These are phyloP conservation scores for Geotrichum macrosporum DNA, from an alignment of 1,139 yeast genomes.

Conservation along the genomic window DNA sequence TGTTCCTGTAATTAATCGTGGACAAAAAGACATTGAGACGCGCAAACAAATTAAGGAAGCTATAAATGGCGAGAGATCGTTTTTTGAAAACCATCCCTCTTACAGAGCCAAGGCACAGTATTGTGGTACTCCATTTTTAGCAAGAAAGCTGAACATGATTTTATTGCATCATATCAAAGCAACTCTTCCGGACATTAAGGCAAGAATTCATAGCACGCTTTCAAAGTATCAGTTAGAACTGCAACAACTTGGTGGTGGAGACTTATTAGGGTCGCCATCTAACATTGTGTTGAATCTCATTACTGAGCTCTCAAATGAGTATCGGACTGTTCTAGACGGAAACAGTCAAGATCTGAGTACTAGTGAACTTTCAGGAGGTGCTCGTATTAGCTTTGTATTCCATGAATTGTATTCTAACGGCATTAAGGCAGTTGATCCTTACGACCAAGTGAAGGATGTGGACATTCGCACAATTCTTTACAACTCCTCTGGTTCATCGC, in stretches of 20 bases:
- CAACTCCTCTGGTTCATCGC: slow-evolving; percentile 94
- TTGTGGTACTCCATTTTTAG: slow-evolving; percentile 96
- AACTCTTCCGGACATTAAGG: slow-evolving; percentile 91
- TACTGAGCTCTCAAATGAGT: slow-evolving; percentile 89
- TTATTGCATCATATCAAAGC: slow-evolving; percentile 89
- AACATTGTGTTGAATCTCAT: slow-evolving; percentile 86
- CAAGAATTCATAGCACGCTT: slow-evolving; percentile 82
- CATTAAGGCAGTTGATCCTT: slow-evolving; percentile 88
- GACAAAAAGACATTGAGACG: slow-evolving; percentile 89
- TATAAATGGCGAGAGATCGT: slow-evolving; percentile 69
- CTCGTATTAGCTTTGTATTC: slow-evolving; percentile 94
- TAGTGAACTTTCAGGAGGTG: slow-evolving; percentile 93
- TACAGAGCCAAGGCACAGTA: slow-evolving; percentile 87
- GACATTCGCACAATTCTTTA: slow-evolving; percentile 93
- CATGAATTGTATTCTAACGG: slow-evolving; percentile 96
- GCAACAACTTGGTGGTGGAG: slow-evolving; percentile 63
- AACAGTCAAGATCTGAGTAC: slow-evolving; percentile 78
- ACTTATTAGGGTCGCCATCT: slow-evolving; percentile 80
- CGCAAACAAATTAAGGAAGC: slow-evolving; percentile 89
- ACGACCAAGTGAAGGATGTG: slow-evolving; percentile 92
- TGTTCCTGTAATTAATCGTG: slow-evolving; percentile 96
- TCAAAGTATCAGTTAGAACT: slow-evolving; percentile 85
- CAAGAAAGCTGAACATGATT: slow-evolving; percentile 86
- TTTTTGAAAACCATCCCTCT: slow-evolving; percentile 89
- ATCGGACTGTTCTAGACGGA: slow-evolving; percentile 88